A percentile compares a stretch with the other conserved stretches of the same genome.
Evolutionary conservation across 2,329 filamentous ascomycete genomes (phyloP).

Genomic region (Zymoseptoria passerinii): DNA sequence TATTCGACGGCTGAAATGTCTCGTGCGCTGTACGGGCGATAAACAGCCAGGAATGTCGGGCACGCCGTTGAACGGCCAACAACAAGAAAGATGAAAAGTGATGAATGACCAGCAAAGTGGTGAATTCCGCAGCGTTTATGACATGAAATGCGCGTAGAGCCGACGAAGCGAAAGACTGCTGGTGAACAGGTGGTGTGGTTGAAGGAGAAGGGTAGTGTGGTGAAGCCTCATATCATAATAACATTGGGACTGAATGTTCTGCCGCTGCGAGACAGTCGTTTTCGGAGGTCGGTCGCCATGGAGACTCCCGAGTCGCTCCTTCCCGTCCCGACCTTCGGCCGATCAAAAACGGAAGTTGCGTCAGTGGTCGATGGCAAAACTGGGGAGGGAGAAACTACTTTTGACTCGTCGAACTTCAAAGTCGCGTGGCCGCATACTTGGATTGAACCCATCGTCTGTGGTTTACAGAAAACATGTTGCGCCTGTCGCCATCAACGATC

Average conservation of each 20-base stretch:
- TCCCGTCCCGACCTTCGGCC: too few relatives aligned
- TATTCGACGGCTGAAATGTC: conserved; percentile 9
- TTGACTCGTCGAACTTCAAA: not conserved
- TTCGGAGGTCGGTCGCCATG: too few relatives aligned
- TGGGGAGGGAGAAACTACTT: too few relatives aligned
- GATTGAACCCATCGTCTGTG: not conserved
- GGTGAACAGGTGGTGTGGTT: not conserved
- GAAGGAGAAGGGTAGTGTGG: not conserved
- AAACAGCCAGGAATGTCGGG: conserved; percentile 13
- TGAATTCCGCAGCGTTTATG: not conserved
- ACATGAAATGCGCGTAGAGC: not conserved
- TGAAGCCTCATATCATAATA: not conserved
- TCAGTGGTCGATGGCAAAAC: too few relatives aligned
- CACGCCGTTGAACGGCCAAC: conserved; percentile 6
- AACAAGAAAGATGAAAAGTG: not conserved
- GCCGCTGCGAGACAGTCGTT: too few relatives aligned
- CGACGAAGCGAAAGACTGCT: not conserved
- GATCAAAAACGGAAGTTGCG: too few relatives aligned
- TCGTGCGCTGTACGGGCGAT: conserved; percentile 4
- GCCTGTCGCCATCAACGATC: conserved; percentile 16
- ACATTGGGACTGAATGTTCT: not conserved
- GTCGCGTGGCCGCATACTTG: not conserved
- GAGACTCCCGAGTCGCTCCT: too few relatives aligned
- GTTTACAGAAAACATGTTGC: conserved; percentile 18
- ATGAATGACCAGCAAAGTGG: conserved; percentile 1